These are phyloP conservation scores for Aegilops speltoides DNA, from an alignment of 176 grass and related monocot genomes.

Conservation along the genomic window DNA sequence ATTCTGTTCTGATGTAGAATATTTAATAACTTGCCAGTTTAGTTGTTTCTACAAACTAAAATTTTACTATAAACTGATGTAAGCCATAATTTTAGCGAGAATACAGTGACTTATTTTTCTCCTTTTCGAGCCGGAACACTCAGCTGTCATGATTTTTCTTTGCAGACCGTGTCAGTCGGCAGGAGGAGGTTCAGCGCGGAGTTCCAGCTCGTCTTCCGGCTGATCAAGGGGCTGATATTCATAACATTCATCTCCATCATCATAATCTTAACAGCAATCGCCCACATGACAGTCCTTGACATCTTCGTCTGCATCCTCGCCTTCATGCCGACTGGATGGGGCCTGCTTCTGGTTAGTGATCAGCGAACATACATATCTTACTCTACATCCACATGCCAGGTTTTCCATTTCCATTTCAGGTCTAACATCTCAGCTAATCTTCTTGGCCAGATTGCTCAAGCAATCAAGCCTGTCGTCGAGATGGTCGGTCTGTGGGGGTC, in stretches of 20 bases:
- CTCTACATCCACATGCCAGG: no score
- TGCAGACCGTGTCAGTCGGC: constrained; percentile 73
- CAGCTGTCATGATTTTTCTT: constrained; percentile 27
- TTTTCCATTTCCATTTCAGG: no score
- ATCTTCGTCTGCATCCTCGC: constrained; percentile 96
- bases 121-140: neutral
- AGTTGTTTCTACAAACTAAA: neutral
- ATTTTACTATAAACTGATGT: neutral
- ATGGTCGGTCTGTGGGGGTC: constrained; percentile 67
- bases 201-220: constrained; percentile 90
- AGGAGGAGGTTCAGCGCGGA: constrained; percentile 82
- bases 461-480: constrained; percentile 57
- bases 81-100: neutral
- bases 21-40: neutral
- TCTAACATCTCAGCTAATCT: neutral
- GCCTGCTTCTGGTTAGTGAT: constrained; percentile 73
- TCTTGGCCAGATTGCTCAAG: constrained; percentile 78
- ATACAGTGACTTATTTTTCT: neutral
- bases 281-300: constrained; percentile 85
- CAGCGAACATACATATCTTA: neutral
- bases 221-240: constrained; percentile 97
- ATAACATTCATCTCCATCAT: constrained; percentile 63
- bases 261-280: constrained; percentile 71
- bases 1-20: neutral
- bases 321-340: constrained; percentile 97